Evolutionary conservation across 1,284 basidiomycete species (phyloP), one percentile per base, ranked within the genome.

Genomic region (Cutaneotrichosporon sp.): DNA sequence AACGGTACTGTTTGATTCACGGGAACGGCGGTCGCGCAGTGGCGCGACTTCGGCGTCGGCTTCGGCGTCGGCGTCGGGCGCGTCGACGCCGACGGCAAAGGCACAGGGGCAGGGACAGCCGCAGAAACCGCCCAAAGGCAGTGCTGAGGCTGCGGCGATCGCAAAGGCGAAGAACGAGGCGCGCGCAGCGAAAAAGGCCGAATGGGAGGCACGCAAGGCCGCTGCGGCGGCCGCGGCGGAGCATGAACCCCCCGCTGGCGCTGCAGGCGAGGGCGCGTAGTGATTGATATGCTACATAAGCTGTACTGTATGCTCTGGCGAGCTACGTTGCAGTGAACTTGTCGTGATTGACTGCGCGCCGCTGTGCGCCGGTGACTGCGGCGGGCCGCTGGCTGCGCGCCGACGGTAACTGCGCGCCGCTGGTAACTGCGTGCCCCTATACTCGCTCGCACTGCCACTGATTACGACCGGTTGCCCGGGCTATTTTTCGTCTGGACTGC

Each of bases 1-100:
- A 23, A 90, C 88, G 15, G 83, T 90, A 56, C 87, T 84, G 0
- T 78, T 90, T 47, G 88, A 90, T 72, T 65, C 63, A 14, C 50
- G 49, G 37, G 60, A 60, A 42, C 48, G 57, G 20, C 41, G 47
- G 37, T 37, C 46, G n/a, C n/a, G 34, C 2, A 26, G 37, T 23
- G 37, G 51, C 21, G 37, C 26, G 3, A 26, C 33, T 9, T 39
- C 49, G 14, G 23, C 51, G 10, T n/a, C n/a, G n/a, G n/a, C n/a
- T n/a, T n/a, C n/a, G n/a, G 20, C 44, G 15, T n/a, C 30, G 21
- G 30, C 4, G 22, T 39, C 30, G 18, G 56, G 56, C 12, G 51
- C 56, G 3, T 34, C 17, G 12, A 58, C 56, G 17, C 56, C 56
- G n/a, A n/a, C 15, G n/a, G 26, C 26, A 7, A 10, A 10, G 10